Base-by-base conservation (phyloP, 805 yeast genomes). In the Maudiozyma bulderi region DNA sequence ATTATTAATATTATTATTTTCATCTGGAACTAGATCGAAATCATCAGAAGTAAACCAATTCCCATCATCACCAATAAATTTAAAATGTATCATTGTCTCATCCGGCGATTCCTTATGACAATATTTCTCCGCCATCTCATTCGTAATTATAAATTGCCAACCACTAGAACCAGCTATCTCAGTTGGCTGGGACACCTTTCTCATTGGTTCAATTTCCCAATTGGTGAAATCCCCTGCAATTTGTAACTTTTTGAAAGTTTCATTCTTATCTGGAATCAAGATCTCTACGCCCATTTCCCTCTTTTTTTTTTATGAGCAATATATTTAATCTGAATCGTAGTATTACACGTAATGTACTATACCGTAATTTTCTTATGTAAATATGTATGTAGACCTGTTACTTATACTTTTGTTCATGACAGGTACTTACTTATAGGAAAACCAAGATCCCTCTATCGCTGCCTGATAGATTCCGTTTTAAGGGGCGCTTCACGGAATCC, bases 211-310 rank as follows among this genome's bases (percentile, higher is more conserved):
- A 3, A 61, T 56, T 5, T 52, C 44, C 74, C 73, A 70, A 9
- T 55, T 44, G 41, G 62, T 66, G 51, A 70, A 70, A 53, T 65
- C 65, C 3, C 73, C 73, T 10, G 73, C 73, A 44, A 70, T 57
- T 46, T 61, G 58, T 42, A 70, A 57, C 13, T 53, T 45, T 8
- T 57, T 38, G 55, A 47, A 50, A 4, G 30, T 34, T 5, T 14
- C 28, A 3, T 39, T 31, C 6, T 38, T 39, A 14, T 40, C 28
- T 11, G 44, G 41, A 34, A 44, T 47, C 30, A 44, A 26, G 35
- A 51, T 49, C 11, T 47, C 37, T 13, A 47, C 38, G 26, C 26
- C 26, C 26, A 20, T 20, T 20, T 20, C 26, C 2, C 26, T 20
- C n/a, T 20, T 20, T 20, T 20, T 20, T 20, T 20, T 20, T 4